phyloP scores from a whole-genome alignment of 305 asterid species.

The Vinca major region DNA sequence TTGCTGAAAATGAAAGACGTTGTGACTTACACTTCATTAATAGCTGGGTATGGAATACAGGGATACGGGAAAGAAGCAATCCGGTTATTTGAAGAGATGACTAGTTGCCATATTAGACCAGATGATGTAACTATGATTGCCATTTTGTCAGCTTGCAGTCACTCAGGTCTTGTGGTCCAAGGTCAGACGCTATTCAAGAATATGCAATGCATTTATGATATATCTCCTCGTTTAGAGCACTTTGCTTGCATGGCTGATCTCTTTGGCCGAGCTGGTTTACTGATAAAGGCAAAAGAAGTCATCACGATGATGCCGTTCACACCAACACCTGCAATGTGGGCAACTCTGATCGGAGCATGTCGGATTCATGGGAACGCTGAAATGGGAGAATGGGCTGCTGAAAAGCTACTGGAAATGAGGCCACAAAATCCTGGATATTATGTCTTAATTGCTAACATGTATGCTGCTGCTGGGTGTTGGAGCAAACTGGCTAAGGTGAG shows the following conservation, averaged over 20 bases:
- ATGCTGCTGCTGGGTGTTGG: not conserved
- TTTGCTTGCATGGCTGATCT: not conserved
- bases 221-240: not conserved
- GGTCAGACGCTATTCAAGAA: not conserved
- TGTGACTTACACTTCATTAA: not conserved
- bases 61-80: not conserved
- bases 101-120: not conserved
- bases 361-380: not conserved
- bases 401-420: not conserved
- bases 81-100: not conserved
- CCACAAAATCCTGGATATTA: not conserved
- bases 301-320: not conserved
- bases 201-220: not conserved
- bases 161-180: not conserved
- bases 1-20: not conserved
- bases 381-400: not conserved
- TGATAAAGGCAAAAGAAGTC: not conserved
- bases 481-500: not conserved
- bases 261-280: not conserved
- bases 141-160: slow-evolving; percentile 1
- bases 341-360: not conserved
- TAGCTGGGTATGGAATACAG: not conserved
- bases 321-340: slow-evolving; percentile 1
- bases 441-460: not conserved
- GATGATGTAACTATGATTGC: not conserved